Conservation (phyloP, 345 rosid genomes). For the Euphorbia lathyris region DNA sequence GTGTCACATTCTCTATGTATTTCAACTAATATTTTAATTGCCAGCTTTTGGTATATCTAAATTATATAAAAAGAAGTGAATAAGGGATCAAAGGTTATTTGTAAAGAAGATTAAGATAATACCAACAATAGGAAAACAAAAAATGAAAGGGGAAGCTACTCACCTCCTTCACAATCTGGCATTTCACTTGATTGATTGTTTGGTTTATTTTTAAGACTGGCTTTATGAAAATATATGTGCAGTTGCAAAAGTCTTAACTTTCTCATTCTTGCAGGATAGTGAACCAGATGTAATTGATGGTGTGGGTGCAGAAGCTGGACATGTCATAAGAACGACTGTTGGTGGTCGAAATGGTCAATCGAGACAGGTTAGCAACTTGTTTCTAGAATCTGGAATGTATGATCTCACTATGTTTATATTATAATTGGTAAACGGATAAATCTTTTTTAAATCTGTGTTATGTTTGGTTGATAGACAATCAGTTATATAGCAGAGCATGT, state of each 20-base stretch:
- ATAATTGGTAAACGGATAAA: conserved; percentile 7
- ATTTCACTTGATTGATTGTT: conserved; percentile 1
- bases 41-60: not conserved
- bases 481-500: conserved; percentile 92
- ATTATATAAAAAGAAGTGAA: not conserved
- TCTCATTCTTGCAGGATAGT: conserved; percentile 68
- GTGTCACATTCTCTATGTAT: not conserved
- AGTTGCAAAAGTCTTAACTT: not conserved
- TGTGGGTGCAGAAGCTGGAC: conserved; percentile 89
- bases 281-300: conserved; percentile 85
- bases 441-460: conserved; percentile 19
- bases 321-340: conserved; percentile 78
- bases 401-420: not conserved
- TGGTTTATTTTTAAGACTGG: not conserved
- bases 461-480: conserved; percentile 55
- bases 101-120: not conserved
- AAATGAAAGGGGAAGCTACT: not conserved
- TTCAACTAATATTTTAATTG: not conserved
- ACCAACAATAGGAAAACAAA: not conserved
- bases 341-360: conserved; percentile 93
- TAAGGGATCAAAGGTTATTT: not conserved
- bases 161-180: not conserved
- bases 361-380: conserved; percentile 56
- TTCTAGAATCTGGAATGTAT: not conserved
- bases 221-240: not conserved